These are phyloP conservation scores for Scenedesmus sp. DNA, from an alignment of 163 green algal genomes.

Conservation along the genomic window DNA sequence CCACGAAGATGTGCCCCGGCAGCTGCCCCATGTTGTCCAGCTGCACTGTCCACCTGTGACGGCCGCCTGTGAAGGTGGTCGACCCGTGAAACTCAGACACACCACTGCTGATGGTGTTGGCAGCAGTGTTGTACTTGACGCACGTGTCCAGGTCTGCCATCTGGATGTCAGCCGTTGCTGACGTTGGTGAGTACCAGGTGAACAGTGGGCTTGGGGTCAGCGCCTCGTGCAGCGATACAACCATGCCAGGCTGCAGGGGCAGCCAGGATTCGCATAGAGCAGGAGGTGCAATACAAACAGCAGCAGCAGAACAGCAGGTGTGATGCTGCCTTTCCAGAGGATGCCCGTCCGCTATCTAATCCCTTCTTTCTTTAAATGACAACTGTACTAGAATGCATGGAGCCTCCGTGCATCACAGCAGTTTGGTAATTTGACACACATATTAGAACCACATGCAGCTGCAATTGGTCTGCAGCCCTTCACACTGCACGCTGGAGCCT, in stretches of 20 bases:
- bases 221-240: constrained; percentile 68
- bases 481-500: not conserved
- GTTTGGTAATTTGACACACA: not conserved
- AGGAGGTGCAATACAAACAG: not conserved
- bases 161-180: constrained; percentile 59
- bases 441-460: not conserved
- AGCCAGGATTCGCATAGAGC: not conserved
- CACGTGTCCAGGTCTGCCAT: constrained; percentile 76
- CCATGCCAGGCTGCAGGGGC: constrained; percentile 62
- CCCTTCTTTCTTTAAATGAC: not conserved
- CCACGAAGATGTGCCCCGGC: constrained; percentile 71
- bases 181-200: constrained; percentile 67
- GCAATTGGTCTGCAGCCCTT: not conserved
- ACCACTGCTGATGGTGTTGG: constrained; percentile 45
- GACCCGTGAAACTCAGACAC: constrained; percentile 67
- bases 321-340: not conserved
- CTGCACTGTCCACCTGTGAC: constrained; percentile 76
- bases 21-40: constrained; percentile 70
- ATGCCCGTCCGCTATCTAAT: too few relatives aligned
- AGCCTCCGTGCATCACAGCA: not conserved
- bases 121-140: constrained; percentile 68
- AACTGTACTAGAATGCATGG: not conserved
- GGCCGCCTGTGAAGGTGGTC: constrained; percentile 62
- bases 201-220: constrained; percentile 74
- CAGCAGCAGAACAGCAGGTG: not conserved